phyloP scores from a whole-genome alignment of 805 yeast species.

The Kuraishia hungarica region DNA sequence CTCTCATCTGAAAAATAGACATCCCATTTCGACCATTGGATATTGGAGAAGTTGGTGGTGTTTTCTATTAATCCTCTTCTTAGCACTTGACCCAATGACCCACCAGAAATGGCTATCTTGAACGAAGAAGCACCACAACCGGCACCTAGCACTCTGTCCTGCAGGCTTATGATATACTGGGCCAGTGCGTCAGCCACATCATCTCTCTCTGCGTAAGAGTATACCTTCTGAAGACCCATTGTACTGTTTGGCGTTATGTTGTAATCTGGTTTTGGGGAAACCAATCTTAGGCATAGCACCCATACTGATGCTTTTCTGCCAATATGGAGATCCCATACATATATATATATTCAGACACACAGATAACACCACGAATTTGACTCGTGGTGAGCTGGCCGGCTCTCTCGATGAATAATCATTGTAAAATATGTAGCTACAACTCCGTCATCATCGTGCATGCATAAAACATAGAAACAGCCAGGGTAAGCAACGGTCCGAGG shows the following conservation, averaged over 20 bases:
- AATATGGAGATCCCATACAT: background rate
- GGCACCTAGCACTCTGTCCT: slow-evolving; percentile 44
- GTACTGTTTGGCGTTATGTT: background rate
- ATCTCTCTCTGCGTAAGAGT: slow-evolving; percentile 42
- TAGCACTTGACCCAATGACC: slow-evolving; percentile 74
- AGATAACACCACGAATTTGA: too few species aligned
- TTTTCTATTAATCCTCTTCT: slow-evolving; percentile 60
- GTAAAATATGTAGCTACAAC: background rate
- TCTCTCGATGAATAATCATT: background rate
- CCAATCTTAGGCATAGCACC: background rate
- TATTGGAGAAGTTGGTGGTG: slow-evolving; percentile 28
- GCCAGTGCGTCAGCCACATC: slow-evolving; percentile 66
- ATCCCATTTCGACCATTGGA: slow-evolving; percentile 69
- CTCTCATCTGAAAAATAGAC: slow-evolving; percentile 89
- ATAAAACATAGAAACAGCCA: background rate
- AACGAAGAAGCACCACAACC: slow-evolving; percentile 37
- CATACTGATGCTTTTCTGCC: background rate
- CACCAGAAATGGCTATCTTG: slow-evolving; percentile 83
- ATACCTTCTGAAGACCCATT: slow-evolving; percentile 18
- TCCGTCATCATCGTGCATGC: background rate
- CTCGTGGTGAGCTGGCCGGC: background rate
- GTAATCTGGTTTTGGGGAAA: background rate
- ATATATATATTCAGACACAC: too few species aligned
- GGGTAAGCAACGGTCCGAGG: background rate
- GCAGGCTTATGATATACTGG: slow-evolving; percentile 47